phyloP scores from a whole-genome alignment of 352 stramenopile genomes.

The Pythium brassicae region DNA sequence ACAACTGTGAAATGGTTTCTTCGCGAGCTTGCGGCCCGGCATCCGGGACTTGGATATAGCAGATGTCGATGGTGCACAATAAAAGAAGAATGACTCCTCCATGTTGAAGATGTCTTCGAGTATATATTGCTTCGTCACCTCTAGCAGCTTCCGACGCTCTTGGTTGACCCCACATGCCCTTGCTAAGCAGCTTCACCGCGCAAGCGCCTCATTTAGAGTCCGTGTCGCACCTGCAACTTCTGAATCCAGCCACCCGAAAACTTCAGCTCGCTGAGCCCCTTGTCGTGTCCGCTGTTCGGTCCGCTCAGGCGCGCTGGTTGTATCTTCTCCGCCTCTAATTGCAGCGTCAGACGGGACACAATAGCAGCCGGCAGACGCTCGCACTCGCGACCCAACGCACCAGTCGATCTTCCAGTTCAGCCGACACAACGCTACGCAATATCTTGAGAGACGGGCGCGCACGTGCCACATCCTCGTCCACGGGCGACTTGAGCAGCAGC shows the following conservation, averaged over 20 bases:
- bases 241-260: neutral
- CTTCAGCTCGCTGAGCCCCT: neutral
- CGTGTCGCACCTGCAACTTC: neutral
- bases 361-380: neutral
- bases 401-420: neutral
- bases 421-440: neutral
- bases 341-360: neutral
- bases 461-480: neutral
- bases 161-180: neutral
- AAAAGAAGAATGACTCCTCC: neutral
- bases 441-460: neutral
- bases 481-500: neutral
- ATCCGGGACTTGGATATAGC: neutral
- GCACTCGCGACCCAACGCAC: neutral
- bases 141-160: neutral
- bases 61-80: neutral
- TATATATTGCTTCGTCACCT: slow-evolving; percentile 1
- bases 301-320: neutral
- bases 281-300: neutral
- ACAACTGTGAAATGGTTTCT: neutral
- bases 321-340: neutral
- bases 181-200: neutral
- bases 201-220: neutral
- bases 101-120: neutral
- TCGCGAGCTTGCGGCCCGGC: neutral